Conservation (phyloP, 257 asterid species). For the Ilex asprella region DNA sequence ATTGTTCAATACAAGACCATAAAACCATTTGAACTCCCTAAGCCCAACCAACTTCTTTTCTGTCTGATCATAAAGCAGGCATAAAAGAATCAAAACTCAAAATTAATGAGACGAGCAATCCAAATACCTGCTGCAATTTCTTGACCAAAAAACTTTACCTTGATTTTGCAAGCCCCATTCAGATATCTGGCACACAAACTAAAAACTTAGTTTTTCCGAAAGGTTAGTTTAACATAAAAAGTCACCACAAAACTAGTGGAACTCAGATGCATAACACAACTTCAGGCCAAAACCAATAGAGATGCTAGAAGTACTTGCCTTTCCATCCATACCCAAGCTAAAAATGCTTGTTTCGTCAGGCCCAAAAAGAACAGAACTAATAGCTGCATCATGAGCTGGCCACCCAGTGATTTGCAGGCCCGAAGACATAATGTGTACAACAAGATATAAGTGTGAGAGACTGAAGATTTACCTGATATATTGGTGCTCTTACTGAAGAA, state of each 20-base stretch:
- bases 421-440: constrained; percentile 52
- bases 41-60: too few relatives aligned
- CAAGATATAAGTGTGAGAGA: neutral
- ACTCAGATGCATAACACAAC: neutral
- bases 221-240: neutral
- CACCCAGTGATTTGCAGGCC: constrained; percentile 96
- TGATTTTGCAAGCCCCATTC: constrained; percentile 99
- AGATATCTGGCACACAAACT: constrained; percentile 49
- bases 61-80: neutral
- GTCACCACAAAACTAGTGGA: too few relatives aligned
- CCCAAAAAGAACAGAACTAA: constrained; percentile 83
- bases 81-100: neutral
- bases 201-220: constrained; percentile 23
- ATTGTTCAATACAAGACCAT: too few relatives aligned
- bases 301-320: constrained; percentile 47
- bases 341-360: constrained; percentile 62
- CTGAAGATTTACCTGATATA: constrained; percentile 52
- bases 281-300: neutral
- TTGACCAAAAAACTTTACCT: constrained; percentile 87
- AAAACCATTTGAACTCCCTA: too few relatives aligned
- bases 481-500: constrained; percentile 60
- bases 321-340: constrained; percentile 67
- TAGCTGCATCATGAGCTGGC: constrained; percentile 96
- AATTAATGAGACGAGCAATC: constrained; percentile 5
- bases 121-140: constrained; percentile 75